Evolutionary conservation across 2,329 filamentous ascomycete genomes (phyloP).

Genomic region (Leptographium wingfieldii): DNA sequence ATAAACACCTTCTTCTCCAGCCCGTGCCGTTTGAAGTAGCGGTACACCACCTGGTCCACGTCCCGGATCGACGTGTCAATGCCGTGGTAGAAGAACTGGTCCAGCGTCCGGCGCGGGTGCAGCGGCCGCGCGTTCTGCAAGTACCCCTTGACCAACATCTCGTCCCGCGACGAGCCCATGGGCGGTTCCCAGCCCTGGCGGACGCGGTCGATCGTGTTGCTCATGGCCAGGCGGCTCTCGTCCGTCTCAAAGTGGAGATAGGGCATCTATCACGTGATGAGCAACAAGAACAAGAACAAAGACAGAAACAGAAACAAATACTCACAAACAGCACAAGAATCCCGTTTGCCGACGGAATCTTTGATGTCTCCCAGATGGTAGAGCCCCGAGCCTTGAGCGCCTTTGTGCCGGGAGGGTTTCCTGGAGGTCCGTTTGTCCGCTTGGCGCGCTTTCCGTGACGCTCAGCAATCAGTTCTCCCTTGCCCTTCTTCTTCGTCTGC

Average conservation of each 20-base stretch:
- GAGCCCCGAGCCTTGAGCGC: constrained; percentile 14
- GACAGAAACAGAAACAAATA: neutral
- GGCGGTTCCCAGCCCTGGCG: constrained; percentile 19
- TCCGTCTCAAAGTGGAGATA: constrained; percentile 54
- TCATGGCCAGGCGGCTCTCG: constrained; percentile 40
- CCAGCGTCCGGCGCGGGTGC: constrained; percentile 49
- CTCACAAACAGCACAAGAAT: constrained; percentile 24
- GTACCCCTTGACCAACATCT: constrained; percentile 35
- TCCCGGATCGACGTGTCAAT: constrained; percentile 48
- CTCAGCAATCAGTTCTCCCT: constrained; percentile 23
- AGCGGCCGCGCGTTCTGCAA: constrained; percentile 31
- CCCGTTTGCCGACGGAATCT: constrained; percentile 17
- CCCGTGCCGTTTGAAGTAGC: constrained; percentile 30
- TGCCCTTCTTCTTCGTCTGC: constrained; percentile 21
- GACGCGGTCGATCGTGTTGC: constrained; percentile 30
- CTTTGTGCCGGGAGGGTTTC: constrained; percentile 22
- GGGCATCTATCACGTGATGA: constrained; percentile 38
- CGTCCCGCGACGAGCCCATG: constrained; percentile 22
- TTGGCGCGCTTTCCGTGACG: constrained; percentile 22
- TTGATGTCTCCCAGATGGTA: constrained; percentile 17
- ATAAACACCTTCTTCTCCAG: constrained; percentile 49
- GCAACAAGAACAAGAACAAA: neutral
- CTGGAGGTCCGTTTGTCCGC: constrained; percentile 21
- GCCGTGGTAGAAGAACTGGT: constrained; percentile 55
- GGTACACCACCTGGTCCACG: constrained; percentile 50